Evolutionary conservation across 2,329 filamentous ascomycete species (phyloP), one percentile per base, ranked within the genome.

Genomic region (Cryphonectria japonica): DNA sequence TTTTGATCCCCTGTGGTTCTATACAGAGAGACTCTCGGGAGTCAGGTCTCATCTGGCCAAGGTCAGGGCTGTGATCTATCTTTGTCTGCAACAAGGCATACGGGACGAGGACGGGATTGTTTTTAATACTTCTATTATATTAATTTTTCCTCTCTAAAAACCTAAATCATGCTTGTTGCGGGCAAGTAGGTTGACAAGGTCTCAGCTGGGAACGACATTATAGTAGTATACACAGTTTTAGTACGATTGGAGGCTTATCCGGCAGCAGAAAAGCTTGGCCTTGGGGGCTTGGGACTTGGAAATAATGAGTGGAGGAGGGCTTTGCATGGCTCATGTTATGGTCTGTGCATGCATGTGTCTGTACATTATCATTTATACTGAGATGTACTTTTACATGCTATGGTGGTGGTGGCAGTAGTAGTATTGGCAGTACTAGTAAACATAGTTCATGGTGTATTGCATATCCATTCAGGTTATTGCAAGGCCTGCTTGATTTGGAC

Each of bases 201-300:
- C 19, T 8, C 46, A n/a, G 9, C 46, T 50, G 19, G 7, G 22
- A 50, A 50, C 46, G 22, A n/a, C 22, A n/a, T 50, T 9, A 50
- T 50, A 50, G 22, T n/a, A 19, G 46, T 3, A 50, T 50, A 50
- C 46, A 50, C 39, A n/a, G 16, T 39, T 26, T 26, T 19, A n/a
- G 59, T 16, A 26, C 26, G 39, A 39, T 8, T 39, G 3, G 41
- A 39, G 61, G 61, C 39, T 64, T 64, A 64, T 41, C 61, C 7
- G 61, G 37, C 32, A n/a, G 61, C 61, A 46, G 61, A 64, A 63
- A 64, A 64, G 61, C 61, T 64, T 64, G 61, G 61, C 61, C 61
- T 46, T 7, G 39, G 34, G 37, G 7, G 57, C 26, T 11, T 4
- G 57, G 13, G 19, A 13, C 34, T 8, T 37, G 54, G 54, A 34